These are phyloP conservation scores for Metschnikowia chrysomelidarum DNA, from an alignment of 805 yeast genomes.

Conservation along the genomic window DNA sequence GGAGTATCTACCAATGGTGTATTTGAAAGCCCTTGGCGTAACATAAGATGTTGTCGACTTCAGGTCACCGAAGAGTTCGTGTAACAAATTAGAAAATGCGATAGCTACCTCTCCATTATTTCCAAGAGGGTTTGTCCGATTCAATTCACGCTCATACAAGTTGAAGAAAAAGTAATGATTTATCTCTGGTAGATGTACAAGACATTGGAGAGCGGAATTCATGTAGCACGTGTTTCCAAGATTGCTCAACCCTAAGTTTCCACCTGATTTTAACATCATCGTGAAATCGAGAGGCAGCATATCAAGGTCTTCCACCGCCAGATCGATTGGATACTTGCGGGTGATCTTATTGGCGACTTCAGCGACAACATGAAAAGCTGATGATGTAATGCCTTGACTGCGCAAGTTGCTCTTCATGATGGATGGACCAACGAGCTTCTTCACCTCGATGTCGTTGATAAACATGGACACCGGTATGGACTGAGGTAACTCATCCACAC, in stretches of 20 bases:
- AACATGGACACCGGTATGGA: constrained; percentile 27
- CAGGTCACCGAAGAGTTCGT: constrained; percentile 47
- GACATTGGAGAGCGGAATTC: constrained; percentile 92
- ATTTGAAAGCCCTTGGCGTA: constrained; percentile 76
- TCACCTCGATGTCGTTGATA: constrained; percentile 28
- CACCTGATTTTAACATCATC: constrained; percentile 32
- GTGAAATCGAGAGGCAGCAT: constrained; percentile 14
- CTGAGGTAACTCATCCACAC: constrained; percentile 23
- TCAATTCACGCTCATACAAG: constrained; percentile 63
- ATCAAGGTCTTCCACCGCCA: constrained; percentile 7
- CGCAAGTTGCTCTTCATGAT: constrained; percentile 25
- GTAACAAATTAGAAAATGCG: constrained; percentile 69
- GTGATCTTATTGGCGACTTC: constrained; percentile 24
- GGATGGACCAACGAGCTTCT: constrained; percentile 27
- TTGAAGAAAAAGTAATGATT: constrained; percentile 69
- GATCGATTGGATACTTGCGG: constrained; percentile 25
- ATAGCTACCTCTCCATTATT: constrained; percentile 77
- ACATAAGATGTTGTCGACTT: constrained; percentile 15
- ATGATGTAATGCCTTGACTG: constrained; percentile 28
- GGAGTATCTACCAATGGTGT: constrained; percentile 74
- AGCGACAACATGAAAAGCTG: constrained; percentile 28
- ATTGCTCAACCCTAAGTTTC: constrained; percentile 58
- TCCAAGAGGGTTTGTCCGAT: constrained; percentile 79
- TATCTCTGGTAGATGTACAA: constrained; percentile 82
- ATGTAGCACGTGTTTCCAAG: constrained; percentile 91